These are phyloP conservation scores for Cyphellophora europaea DNA, from an alignment of 2,329 filamentous ascomycete genomes.

Conservation along the genomic window DNA sequence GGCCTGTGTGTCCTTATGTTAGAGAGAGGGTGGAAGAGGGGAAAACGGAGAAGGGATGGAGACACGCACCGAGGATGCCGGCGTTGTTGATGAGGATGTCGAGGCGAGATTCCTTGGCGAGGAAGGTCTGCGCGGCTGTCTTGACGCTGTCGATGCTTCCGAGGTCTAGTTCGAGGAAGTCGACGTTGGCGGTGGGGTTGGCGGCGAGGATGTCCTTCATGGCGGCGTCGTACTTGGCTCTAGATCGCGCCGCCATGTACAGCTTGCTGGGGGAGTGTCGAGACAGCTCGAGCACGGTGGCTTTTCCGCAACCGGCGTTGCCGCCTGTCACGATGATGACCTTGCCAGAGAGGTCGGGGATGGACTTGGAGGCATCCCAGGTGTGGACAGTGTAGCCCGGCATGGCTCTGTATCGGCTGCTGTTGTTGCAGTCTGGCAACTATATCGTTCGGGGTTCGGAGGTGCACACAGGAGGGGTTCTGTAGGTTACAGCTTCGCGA, in stretches of 20 bases:
- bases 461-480: too few species aligned
- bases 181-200: slow-evolving; percentile 19
- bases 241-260: slow-evolving; percentile 28
- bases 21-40: too few species aligned
- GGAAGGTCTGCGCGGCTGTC: slow-evolving; percentile 29
- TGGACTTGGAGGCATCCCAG: slow-evolving; percentile 10
- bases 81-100: slow-evolving; percentile 6
- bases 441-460: too few species aligned
- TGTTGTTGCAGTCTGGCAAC: too few species aligned
- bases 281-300: slow-evolving; percentile 30
- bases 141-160: slow-evolving; percentile 21
- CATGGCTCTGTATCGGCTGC: too few species aligned
- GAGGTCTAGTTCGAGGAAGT: slow-evolving; percentile 29
- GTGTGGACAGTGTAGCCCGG: too few species aligned
- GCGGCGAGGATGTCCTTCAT: slow-evolving; percentile 27
- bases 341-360: slow-evolving; percentile 30
- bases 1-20: too few species aligned
- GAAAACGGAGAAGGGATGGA: too few species aligned
- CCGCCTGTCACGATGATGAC: slow-evolving; percentile 41
- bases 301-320: slow-evolving; percentile 39
- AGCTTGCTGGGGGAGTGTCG: slow-evolving; percentile 31
- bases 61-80: too few species aligned
- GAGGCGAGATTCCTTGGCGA: slow-evolving; percentile 4
- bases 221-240: slow-evolving; percentile 23
- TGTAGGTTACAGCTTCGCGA: too few species aligned